Base-by-base conservation (phyloP, 2,329 filamentous ascomycete species). In the Monosporascus sp. region DNA sequence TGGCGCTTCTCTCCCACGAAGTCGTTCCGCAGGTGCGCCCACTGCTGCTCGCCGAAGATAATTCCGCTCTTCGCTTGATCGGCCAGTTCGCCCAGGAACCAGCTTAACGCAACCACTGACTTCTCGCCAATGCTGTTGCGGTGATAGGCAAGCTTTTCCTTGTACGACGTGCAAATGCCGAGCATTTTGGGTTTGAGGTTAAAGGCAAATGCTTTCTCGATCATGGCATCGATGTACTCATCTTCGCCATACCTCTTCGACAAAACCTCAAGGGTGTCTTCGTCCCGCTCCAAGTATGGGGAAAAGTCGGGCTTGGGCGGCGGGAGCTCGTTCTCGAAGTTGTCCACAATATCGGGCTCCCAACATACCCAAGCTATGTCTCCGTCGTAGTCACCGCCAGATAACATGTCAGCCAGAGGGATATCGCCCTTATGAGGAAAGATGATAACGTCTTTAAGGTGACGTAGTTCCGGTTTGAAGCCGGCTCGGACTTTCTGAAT, bases 301-400 rank as follows among this genome's bases (percentile, higher is more conserved):
- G 75, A 67, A 0, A 83, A 65, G 48, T 79, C 73, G 0, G 66
- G 65, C 18, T 66, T 49, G 1, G 62, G 39, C 0, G 76, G 78
- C 2, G 75, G 66, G 0, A 75, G 70, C 0, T 81, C 79, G 54
- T 86, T 88, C 6, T 63, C 58, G 58, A 90, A 90, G 7, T 80
- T 80, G 4, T 70, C 57, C 0, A 88, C 84, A 3, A 91, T 74
- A 0, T 70, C 67, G 0, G 73, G 68, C 27, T 90, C 86, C 84
- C 85, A 90, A 60, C 84, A 88, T 0, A 88, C 68, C 86, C 86
- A 90, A 7, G 86, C 79, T 15, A 71, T 76, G 56, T 91, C 88
- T 0, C 88, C 88, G 58, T 91, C 87, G 55, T 89, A 90, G 61
- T 91, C 88, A 0, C 88, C 88, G 0, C 88, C 88, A 2, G 87